Base-by-base conservation (phyloP, 2,329 filamentous ascomycete genomes). In the Ophiocordyceps camponoti-saundersi region DNA sequence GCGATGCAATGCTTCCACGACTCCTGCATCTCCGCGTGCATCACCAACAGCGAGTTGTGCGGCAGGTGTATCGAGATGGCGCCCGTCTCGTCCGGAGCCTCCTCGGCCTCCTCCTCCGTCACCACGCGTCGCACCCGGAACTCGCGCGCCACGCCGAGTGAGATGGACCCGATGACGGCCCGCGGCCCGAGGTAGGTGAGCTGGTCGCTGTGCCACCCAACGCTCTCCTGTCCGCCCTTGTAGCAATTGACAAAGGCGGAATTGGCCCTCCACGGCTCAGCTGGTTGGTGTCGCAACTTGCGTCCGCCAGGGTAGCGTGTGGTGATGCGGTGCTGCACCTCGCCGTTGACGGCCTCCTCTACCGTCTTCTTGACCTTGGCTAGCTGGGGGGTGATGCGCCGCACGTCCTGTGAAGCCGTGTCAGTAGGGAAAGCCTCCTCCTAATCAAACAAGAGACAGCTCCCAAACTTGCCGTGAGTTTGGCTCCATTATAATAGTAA, bases 1-100 rank as follows among this genome's bases (percentile, higher is more conserved):
- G 79, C 71, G 42, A 98, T 84, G 53, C 77, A 76, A 61, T 98
- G 92, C 61, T 95, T 96, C 88, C 88, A 96, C 58, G 85, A 82
- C 59, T 96, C 90, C 59, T 96, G 90, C 86, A 95, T 96, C 59
- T 94, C 87, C 1, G 90, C 89, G 57, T 96, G 89, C 92, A 98
- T 96, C 11, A 96, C 72, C 0, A 98, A 72, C 0, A 96, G 73
- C 0, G 86, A 93, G 61, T 96, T 96, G 62, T 96, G 92, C 0
- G 90, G 90, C 0, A 96, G 77, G 55, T 95, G 87, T 42, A 96
- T 92, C 1, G 87, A 80, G 49, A 96, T 90, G 59, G 95, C 89
- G 4, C 89, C 90, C 56, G 85, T 78, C 0, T 74, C 71, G 52
- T 92, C 82, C 2, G 74, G 67, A 13, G 71, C 65, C 3, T 65